phyloP scores from a whole-genome alignment of 139 green algal species.

The Desmodesmus armatus region DNA sequence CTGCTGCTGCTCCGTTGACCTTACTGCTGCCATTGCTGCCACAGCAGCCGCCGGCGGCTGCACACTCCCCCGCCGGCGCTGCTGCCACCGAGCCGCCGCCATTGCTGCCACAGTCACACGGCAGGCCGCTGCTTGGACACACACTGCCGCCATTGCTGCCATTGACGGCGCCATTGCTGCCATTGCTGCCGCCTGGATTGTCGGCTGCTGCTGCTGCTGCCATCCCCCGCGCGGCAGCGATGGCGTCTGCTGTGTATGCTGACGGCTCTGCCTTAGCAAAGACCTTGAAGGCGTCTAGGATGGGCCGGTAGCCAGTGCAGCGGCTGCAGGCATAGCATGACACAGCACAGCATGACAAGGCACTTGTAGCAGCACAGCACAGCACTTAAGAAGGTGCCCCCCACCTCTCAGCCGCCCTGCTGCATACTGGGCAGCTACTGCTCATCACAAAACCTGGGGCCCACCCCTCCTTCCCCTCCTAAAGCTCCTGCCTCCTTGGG shows the following conservation, averaged over 20 bases:
- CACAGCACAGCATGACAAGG: neutral
- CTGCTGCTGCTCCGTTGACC: slow-evolving; percentile 15
- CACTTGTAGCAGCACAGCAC: too few species aligned
- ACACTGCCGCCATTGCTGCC: slow-evolving; percentile 51
- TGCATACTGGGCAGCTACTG: slow-evolving; percentile 92
- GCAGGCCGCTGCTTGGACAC: slow-evolving; percentile 84
- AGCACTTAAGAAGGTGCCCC: slow-evolving; percentile 71
- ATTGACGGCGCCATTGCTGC: slow-evolving; percentile 35
- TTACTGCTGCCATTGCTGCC: slow-evolving; percentile 24
- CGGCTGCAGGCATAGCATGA: slow-evolving; percentile 63
- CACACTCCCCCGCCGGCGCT: neutral
- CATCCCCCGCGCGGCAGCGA: slow-evolving; percentile 72
- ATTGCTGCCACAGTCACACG: slow-evolving; percentile 77
- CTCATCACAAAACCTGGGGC: slow-evolving; percentile 99
- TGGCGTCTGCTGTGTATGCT: slow-evolving; percentile 85
- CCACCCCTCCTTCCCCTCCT: too few species aligned
- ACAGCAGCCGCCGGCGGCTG: slow-evolving; percentile 35
- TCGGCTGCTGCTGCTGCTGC: neutral
- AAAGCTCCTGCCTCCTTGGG: too few species aligned
- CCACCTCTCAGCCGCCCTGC: slow-evolving; percentile 27
- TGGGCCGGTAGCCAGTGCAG: slow-evolving; percentile 97
- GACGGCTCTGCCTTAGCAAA: slow-evolving; percentile 84
- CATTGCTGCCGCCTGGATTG: slow-evolving; percentile 36
- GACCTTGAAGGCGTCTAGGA: slow-evolving; percentile 95
- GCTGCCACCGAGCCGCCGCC: slow-evolving; percentile 1